Conservation (phyloP, 2,329 filamentous ascomycete species). For the Coniochaeta sp. region DNA sequence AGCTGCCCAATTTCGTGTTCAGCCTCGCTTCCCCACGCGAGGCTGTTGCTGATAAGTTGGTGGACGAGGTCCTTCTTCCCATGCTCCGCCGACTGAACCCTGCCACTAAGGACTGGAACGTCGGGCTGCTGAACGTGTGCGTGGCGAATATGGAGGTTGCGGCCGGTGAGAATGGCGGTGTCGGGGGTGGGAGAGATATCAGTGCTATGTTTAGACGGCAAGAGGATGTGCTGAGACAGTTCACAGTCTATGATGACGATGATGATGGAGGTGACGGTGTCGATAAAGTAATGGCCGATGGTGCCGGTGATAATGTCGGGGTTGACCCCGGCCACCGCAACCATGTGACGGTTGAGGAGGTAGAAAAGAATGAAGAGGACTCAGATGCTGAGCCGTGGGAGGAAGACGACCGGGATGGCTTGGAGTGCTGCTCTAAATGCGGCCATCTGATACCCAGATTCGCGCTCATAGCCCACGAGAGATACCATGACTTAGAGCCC, state of each 20-base stretch:
- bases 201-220: conserved; percentile 74
- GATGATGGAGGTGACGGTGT: conserved; percentile 2
- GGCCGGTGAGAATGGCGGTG: conserved; percentile 36
- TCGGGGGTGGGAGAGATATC: conserved; percentile 66
- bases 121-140: conserved; percentile 80
- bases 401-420: conserved; percentile 5
- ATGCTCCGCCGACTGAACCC: conserved; percentile 70
- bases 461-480: conserved; percentile 18
- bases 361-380: background rate
- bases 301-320: background rate
- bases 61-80: conserved; percentile 58
- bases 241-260: conserved; percentile 43
- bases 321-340: background rate
- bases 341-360: background rate
- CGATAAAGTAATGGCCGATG: background rate
- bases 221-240: conserved; percentile 60
- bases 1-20: conserved; percentile 69
- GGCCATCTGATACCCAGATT: conserved; percentile 18
- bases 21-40: conserved; percentile 41
- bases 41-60: conserved; percentile 57
- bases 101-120: conserved; percentile 62
- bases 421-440: conserved; percentile 15
- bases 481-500: conserved; percentile 16
- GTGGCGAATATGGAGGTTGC: conserved; percentile 72
- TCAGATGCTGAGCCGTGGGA: conserved; percentile 5